phyloP scores from a whole-genome alignment of 2,329 filamentous ascomycete genomes.

The Fusarium solani-melongenae region DNA sequence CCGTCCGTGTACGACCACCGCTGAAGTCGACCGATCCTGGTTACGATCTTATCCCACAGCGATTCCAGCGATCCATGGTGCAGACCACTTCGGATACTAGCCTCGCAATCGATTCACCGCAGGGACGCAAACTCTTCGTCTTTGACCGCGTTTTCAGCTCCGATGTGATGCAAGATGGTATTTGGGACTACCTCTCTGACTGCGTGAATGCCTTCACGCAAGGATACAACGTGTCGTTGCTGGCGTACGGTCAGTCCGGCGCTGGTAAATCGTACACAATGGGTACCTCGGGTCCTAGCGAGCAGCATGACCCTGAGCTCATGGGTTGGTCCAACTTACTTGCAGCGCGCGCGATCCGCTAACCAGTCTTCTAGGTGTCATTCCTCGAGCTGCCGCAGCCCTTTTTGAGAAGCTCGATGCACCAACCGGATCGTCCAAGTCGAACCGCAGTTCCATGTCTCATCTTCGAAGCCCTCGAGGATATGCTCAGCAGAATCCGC shows the following conservation, averaged over 20 bases:
- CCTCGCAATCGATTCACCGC: slow-evolving; percentile 87
- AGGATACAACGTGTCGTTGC: slow-evolving; percentile 97
- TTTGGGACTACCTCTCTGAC: slow-evolving; percentile 95
- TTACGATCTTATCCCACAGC: slow-evolving; percentile 93
- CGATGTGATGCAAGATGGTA: slow-evolving; percentile 84
- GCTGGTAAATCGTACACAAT: slow-evolving; percentile 99
- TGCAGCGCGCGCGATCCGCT: slow-evolving; percentile 14
- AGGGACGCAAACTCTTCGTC: slow-evolving; percentile 93
- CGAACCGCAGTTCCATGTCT: slow-evolving; percentile 75
- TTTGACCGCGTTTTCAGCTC: slow-evolving; percentile 95
- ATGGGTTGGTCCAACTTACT: slow-evolving; percentile 74
- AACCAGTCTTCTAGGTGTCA: slow-evolving; percentile 74
- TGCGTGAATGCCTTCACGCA: slow-evolving; percentile 91
- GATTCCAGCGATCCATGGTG: slow-evolving; percentile 93
- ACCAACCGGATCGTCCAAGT: slow-evolving; percentile 50
- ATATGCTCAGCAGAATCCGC: slow-evolving; percentile 64
- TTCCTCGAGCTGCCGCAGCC: slow-evolving; percentile 86
- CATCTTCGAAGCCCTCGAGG: slow-evolving; percentile 83
- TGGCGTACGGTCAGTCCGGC: slow-evolving; percentile 97
- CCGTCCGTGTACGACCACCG: slow-evolving; percentile 91
- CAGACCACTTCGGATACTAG: slow-evolving; percentile 88
- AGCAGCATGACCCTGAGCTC: slow-evolving; percentile 75
- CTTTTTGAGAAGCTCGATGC: slow-evolving; percentile 90
- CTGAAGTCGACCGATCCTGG: slow-evolving; percentile 87
- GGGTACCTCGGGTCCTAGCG: slow-evolving; percentile 89